These are phyloP conservation scores for Euphorbia pulcherrima DNA, from an alignment of 345 rosid species.

Conservation along the genomic window DNA sequence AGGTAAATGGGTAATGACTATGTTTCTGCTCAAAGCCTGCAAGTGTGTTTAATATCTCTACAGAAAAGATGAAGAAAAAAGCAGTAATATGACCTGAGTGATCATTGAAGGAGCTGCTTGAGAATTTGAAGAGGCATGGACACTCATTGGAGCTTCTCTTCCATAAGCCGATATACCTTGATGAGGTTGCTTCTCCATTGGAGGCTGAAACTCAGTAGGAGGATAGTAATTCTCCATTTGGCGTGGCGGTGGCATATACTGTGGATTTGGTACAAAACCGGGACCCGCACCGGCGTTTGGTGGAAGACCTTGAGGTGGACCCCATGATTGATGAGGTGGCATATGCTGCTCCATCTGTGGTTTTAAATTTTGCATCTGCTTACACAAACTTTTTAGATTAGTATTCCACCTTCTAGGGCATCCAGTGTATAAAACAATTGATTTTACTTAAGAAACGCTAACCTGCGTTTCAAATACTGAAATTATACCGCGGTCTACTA, in stretches of 20 bases:
- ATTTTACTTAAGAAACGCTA: slow-evolving; percentile 24
- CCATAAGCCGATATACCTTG: slow-evolving; percentile 97
- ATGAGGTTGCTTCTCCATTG: slow-evolving; percentile 90
- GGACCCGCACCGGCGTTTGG: slow-evolving; percentile 65
- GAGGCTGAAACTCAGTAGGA: slow-evolving; percentile 73
- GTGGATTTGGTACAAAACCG: slow-evolving; percentile 70
- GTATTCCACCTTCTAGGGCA: not conserved
- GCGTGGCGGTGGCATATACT: slow-evolving; percentile 77
- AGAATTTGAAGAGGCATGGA: slow-evolving; percentile 56
- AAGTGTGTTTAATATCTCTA: not conserved
- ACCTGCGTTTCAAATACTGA: slow-evolving; percentile 86
- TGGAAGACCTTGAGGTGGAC: slow-evolving; percentile 81
- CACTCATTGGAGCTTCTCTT: slow-evolving; percentile 77
- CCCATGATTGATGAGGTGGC: slow-evolving; percentile 91
- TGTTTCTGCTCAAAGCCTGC: not conserved
- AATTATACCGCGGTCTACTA: slow-evolving; percentile 93
- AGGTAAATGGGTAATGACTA: not conserved
- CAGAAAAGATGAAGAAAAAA: not conserved
- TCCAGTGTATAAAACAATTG: not conserved
- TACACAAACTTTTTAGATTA: slow-evolving; percentile 14
- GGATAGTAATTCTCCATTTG: slow-evolving; percentile 79
- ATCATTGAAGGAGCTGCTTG: slow-evolving; percentile 82
- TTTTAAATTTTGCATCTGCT: slow-evolving; percentile 80
- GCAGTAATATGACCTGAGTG: slow-evolving; percentile 59
- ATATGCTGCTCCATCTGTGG: slow-evolving; percentile 78